A percentile compares a stretch with the other conserved stretches of the same genome.
Evolutionary conservation across 495 filamentous ascomycete species (phyloP).

Genomic region (Peziza echinospora): DNA sequence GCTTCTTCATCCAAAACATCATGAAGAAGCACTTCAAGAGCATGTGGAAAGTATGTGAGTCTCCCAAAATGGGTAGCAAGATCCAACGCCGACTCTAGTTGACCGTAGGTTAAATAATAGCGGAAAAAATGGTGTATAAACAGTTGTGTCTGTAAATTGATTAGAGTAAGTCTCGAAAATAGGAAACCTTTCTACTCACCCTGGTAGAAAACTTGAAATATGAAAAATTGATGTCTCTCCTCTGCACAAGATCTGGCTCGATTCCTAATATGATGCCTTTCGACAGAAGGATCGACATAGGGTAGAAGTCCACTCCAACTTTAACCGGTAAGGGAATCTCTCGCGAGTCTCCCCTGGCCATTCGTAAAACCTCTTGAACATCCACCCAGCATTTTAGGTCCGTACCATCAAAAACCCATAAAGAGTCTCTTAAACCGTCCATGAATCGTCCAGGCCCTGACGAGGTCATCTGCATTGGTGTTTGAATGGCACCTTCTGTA

Average conservation of each 20-base stretch:
- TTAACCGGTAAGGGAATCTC: constrained; percentile 44
- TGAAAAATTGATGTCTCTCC: constrained; percentile 71
- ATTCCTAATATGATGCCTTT: constrained; percentile 80
- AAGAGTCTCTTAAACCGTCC: constrained; percentile 51
- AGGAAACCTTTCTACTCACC: constrained; percentile 31
- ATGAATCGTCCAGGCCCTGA: constrained; percentile 17
- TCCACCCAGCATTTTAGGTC: constrained; percentile 47
- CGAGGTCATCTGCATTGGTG: constrained; percentile 11
- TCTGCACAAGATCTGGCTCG: constrained; percentile 76
- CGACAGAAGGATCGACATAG: constrained; percentile 58
- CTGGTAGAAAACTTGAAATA: constrained; percentile 66
- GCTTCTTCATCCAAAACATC: constrained; percentile 89
- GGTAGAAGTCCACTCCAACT: constrained; percentile 70
- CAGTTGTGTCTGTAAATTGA: constrained; percentile 49
- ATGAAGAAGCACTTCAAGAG: constrained; percentile 77
- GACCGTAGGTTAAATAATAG: constrained; percentile 47
- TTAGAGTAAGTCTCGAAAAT: not conserved
- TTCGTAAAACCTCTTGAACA: constrained; percentile 62
- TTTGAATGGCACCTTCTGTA: constrained; percentile 3
- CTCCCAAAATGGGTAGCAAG: constrained; percentile 45
- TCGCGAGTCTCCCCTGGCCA: constrained; percentile 35
- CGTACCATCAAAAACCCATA: constrained; percentile 84
- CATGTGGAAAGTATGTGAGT: constrained; percentile 66
- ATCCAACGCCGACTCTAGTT: constrained; percentile 41
- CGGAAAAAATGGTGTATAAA: constrained; percentile 76